Base-by-base conservation (phyloP, 345 rosid species). In the Firmiana major region DNA sequence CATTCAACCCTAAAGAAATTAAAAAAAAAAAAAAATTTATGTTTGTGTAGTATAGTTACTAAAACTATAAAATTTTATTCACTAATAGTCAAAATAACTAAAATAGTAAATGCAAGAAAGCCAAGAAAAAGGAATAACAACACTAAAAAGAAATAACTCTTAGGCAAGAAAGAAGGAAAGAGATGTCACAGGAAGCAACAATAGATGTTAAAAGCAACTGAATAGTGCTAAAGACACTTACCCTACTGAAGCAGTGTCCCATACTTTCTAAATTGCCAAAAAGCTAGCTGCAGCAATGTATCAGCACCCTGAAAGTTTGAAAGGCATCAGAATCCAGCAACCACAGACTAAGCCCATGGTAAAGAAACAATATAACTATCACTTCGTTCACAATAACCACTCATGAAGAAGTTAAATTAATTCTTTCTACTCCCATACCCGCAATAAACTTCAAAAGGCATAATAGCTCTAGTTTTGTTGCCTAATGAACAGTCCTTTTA, bases 201-300 rank as follows among this genome's bases (percentile, higher is more conserved):
- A 15, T 9, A 16, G 12, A 68, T 3, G 3, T 31, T 31, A 31
- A 31, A 51, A 16, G 55, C 0, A 51, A 51, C 7, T 51, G 5
- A 71, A 49, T 46, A 24, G 16, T 16, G 74, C 24, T 16, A 46
- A 55, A 67, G 31, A 21, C 11, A 71, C 46, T 82, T 70, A 87
- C 93, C 90, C 75, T 87, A 42, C 77, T 48, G 74, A 85, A 79
- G 81, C 91, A 87, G 54, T 57, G 67, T 55, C 93, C 93, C 93
- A 89, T 89, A 40, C 73, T 53, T 31, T 72, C 81, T 78, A 28
- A 84, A 81, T 67, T 45, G 13, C 24, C 38, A 51, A 40, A 63
- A 73, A 0, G 24, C 45, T 43, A 46, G 63, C 64, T 7, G 75
- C 70, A 55, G 60, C 59, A 6, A 57, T 31, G 34, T 31, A 0